Base-by-base conservation (phyloP, 164 flowering plant species). In the Tinospora cordifolia region DNA sequence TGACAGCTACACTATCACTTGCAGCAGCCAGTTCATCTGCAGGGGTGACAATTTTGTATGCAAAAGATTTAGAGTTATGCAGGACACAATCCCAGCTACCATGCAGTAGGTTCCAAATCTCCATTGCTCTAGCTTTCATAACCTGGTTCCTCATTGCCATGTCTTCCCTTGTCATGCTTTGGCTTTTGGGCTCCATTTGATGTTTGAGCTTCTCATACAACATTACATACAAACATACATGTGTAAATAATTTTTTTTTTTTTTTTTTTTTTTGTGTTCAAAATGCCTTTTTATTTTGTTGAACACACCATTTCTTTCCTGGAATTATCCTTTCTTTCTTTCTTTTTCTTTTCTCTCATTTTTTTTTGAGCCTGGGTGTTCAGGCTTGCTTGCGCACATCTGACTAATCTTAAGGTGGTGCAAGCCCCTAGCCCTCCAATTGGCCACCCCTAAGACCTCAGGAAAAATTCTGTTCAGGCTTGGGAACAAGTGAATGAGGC, bases 1-100 rank as follows among this genome's bases (percentile, higher is more conserved):
- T 90, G 27, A 89, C 95, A 0, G 90, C 97, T 7, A 83, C 86
- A 40, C 66, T 90, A 70, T 86, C 98, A 47, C 88, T 90, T 44
- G 97, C 93, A 54, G 98, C 97, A n/a, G 93, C 96, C 65, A 87
- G 93, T 75, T 87, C 97, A 39, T 93, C 97, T 8, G 93, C 96
- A 0, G 97, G 98, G 47, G 85, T 93, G 71, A 76, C 78, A 25
- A 85, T 93, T 71, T 78, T 93, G 41, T 89, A 80, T 76, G 75
- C 84, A 12, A 83, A 74, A 73, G 98, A 93, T 78, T 40, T 86
- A 75, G 68, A 74, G 9, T 80, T 78, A 69, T 93, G 97, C 81
- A 80, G 21, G 71, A n/a, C 12, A 8, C 77, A 69, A 12, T 13
- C 27, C 15, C 49, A 60, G 58, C 74, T 83, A 12, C 83, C 87